Evolutionary conservation across 306 rosid genomes (phyloP).

Genomic region (Ceratonia siliqua): DNA sequence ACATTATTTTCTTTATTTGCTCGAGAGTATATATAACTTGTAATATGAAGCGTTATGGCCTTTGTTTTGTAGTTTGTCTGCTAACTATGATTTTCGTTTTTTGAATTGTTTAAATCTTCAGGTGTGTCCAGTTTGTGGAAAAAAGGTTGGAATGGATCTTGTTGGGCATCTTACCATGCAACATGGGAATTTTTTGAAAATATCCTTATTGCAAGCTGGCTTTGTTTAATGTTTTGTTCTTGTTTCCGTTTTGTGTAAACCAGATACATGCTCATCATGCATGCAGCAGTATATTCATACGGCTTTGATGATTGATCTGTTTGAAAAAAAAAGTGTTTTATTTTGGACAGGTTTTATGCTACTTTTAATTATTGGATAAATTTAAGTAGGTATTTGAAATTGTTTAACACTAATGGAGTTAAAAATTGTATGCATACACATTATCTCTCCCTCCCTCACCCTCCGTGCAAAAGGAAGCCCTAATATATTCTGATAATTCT

Average conservation of each 20-base stretch:
- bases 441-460: not conserved
- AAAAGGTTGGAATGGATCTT: constrained; percentile 71
- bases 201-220: constrained; percentile 63
- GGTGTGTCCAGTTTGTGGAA: constrained; percentile 82
- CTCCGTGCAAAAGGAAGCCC: too few relatives aligned
- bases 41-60: not conserved
- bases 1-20: not conserved
- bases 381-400: not conserved
- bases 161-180: constrained; percentile 77
- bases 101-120: constrained; percentile 38
- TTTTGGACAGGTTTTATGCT: not conserved
- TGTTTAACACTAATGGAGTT: not conserved
- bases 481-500: not conserved
- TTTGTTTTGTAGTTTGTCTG: constrained; percentile 23
- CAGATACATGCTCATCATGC: constrained; percentile 6
- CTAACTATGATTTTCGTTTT: not conserved
- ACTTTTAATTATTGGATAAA: not conserved
- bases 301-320: not conserved
- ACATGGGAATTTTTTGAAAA: constrained; percentile 77
- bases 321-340: not conserved
- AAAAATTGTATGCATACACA: not conserved
- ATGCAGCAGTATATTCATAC: not conserved
- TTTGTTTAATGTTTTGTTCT: not conserved
- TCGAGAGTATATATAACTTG: not conserved
- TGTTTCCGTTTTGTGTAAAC: not conserved